Conservation (phyloP, 2,329 filamentous ascomycete species). For the Xylariales sp. region DNA sequence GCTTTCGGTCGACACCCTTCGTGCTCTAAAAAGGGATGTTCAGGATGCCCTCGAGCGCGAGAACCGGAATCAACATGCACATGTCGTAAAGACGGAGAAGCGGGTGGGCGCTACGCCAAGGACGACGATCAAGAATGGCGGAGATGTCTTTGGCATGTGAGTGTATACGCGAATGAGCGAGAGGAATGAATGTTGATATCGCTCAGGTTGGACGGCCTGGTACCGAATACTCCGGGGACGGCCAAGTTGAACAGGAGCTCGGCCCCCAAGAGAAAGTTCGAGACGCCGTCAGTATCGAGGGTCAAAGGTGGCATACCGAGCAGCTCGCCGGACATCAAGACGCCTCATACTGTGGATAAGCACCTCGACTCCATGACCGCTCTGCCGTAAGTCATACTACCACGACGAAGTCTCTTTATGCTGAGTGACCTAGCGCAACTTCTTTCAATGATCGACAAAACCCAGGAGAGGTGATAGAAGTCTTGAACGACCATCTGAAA, state of each 20-base stretch:
- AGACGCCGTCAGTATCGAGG: slow-evolving; percentile 44
- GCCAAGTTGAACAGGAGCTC: slow-evolving; percentile 37
- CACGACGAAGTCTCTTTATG: neutral
- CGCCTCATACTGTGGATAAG: slow-evolving; percentile 34
- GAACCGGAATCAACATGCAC: slow-evolving; percentile 57
- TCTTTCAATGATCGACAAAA: slow-evolving; percentile 74
- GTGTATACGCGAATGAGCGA: slow-evolving; percentile 19
- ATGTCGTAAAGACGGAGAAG: slow-evolving; percentile 56
- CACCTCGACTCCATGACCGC: slow-evolving; percentile 34
- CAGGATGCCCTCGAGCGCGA: slow-evolving; percentile 80
- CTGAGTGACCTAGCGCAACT: slow-evolving; percentile 37
- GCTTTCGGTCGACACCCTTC: slow-evolving; percentile 64
- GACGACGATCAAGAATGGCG: slow-evolving; percentile 44
- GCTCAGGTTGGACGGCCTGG: slow-evolving; percentile 58
- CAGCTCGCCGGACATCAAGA: slow-evolving; percentile 41
- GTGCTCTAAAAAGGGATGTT: slow-evolving; percentile 79
- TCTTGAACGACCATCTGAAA: slow-evolving; percentile 71
- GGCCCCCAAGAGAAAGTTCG: slow-evolving; percentile 32
- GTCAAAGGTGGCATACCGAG: slow-evolving; percentile 38
- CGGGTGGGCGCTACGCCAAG: slow-evolving; percentile 60
- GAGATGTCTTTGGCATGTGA: slow-evolving; percentile 81
- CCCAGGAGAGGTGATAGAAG: slow-evolving; percentile 75
- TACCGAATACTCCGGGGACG: slow-evolving; percentile 46
- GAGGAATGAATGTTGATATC: neutral
- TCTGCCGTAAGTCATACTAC: slow-evolving; percentile 30